A percentile compares a stretch with the other conserved stretches of the same genome.
phyloP scores from a whole-genome alignment of 176 grass and related monocot species.

The Lolium multiflorum region DNA sequence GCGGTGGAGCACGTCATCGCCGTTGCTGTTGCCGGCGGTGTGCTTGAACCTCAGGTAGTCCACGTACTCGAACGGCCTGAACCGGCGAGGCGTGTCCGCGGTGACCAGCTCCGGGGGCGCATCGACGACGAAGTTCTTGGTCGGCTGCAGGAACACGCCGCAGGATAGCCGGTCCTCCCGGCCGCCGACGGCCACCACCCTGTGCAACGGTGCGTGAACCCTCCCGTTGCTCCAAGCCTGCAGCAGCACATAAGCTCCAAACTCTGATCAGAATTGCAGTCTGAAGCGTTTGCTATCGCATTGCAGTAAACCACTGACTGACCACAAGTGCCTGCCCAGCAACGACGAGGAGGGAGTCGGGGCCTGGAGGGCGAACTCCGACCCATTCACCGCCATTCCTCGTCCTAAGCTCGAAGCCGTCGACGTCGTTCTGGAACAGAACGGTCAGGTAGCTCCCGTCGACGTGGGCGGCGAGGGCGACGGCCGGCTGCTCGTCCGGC shows the following conservation, averaged over 20 bases:
- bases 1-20: not conserved
- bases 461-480: not conserved
- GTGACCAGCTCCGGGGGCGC: conserved; percentile 1
- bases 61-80: not conserved
- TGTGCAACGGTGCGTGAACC: not conserved
- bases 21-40: not conserved
- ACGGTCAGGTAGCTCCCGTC: not conserved
- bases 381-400: not conserved
- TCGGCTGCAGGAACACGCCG: conserved; percentile 15
- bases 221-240: conserved; percentile 17
- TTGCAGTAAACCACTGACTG: not conserved
- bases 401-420: not conserved
- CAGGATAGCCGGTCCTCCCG: not conserved
- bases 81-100: conserved; percentile 2
- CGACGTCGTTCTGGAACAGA: not conserved
- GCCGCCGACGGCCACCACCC: not conserved
- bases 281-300: not conserved
- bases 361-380: not conserved
- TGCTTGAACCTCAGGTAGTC: not conserved
- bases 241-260: not conserved
- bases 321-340: not conserved
- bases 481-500: not conserved
- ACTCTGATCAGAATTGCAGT: not conserved
- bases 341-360: not conserved
- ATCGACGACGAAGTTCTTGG: not conserved